Percentiles rank a stretch among this genome's conserved stretches.
These are phyloP conservation scores for Suillus sp. DNA, from an alignment of 768 basidiomycete species.

Conservation along the genomic window DNA sequence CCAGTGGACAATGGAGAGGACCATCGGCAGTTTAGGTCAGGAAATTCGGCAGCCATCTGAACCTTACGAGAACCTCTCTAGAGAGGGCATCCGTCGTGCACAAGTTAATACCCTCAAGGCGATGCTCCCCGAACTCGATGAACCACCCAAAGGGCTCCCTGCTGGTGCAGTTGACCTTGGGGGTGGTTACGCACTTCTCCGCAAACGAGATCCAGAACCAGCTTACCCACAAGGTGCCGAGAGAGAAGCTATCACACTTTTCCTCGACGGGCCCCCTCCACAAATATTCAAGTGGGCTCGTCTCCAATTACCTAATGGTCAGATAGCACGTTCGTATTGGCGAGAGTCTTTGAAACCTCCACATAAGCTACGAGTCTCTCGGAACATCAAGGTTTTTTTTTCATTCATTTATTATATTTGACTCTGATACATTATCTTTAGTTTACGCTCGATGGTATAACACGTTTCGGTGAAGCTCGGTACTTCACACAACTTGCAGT, in stretches of 20 bases:
- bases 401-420: not conserved
- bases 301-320: constrained; percentile 24
- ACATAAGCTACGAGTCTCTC: constrained; percentile 27
- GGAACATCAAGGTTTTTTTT: constrained; percentile 38
- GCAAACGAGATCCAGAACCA: no score
- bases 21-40: no score
- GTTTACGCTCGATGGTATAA: not conserved
- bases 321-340: constrained; percentile 18
- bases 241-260: no score
- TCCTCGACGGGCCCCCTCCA: no score
- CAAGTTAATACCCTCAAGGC: constrained; percentile 21
- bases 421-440: not conserved
- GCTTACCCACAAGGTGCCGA: no score
- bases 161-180: no score
- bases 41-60: no score
- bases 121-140: constrained; percentile 15
- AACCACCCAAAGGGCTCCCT: no score
- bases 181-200: no score
- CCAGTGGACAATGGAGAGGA: no score
- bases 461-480: constrained; percentile 18
- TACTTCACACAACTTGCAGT: constrained; percentile 16
- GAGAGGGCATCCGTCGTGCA: constrained; percentile 18
- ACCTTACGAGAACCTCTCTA: no score
- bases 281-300: constrained; percentile 21
- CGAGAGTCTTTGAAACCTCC: constrained; percentile 9